Evolutionary conservation across 192 early-diverging fungal species (phyloP), one percentile per base, ranked within the genome.

Genomic region (Coemansia sp.): DNA sequence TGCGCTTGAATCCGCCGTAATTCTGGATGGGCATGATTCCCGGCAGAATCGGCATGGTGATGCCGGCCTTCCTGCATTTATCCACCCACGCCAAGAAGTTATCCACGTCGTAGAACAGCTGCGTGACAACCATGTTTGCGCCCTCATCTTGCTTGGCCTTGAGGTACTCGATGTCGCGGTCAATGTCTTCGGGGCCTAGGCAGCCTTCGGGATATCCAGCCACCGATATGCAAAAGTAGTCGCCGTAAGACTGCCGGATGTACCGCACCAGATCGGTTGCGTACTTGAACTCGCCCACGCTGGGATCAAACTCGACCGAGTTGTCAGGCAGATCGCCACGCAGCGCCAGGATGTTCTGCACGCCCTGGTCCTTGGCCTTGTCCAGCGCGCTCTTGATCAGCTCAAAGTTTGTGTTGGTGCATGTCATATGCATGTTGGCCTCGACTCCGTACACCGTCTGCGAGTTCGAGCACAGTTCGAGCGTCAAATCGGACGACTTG

Each of bases 171-270:
- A 97, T 75, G 74, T 98, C 96, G 20, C 85, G 83, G 64, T 93
- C 91, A 48, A 80, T 74, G 62, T 88, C 82, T 20, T 84, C 71
- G 60, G 87, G 89, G 57, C 94, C 91, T 23, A 87, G 74, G 79
- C 96, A 94, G 49, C 90, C 92, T 79, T 98, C 96, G n/a, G 95
- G 95, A 74, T 97, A 94, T 17, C 92, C 95, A 14, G 96, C 96
- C 49, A 98, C 96, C 55, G 92, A 90, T 72, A 98, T 94, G 68
- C 93, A 92, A 71, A 98, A 98, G 82, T 93, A 94, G 72, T 93
- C 90, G 62, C 93, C 96, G 72, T 97, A 92, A 38, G 90, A 71
- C 62, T 88, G 64, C 31, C 93, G 87, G 66, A 98, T 97, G 80
- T 96, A 95, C 36, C 83, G 83, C 54, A 98, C 94, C 55, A 98